Percentiles rank a stretch among this genome's conserved stretches.
Conservation (phyloP, 139 green algal species). For the Picocystis salinarum region DNA sequence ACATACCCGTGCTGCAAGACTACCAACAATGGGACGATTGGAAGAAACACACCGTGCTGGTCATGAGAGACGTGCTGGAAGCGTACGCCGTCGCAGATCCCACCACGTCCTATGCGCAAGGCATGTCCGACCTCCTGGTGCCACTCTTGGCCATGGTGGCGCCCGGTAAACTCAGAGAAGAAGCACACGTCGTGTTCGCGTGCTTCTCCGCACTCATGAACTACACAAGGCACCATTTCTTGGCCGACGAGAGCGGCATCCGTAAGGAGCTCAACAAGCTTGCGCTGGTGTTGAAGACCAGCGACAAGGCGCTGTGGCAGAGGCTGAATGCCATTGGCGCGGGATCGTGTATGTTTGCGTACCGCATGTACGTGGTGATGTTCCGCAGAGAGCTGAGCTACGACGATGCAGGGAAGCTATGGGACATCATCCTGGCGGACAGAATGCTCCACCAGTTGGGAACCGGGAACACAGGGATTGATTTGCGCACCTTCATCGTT, state of each 20-base stretch:
- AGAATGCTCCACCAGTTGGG: no score
- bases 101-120: slow-evolving; percentile 65
- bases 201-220: slow-evolving; percentile 65
- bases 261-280: slow-evolving; percentile 34
- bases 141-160: slow-evolving; percentile 53
- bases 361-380: slow-evolving; percentile 60
- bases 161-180: no score
- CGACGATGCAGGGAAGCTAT: slow-evolving; percentile 18
- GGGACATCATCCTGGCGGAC: no score
- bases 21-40: no score
- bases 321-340: slow-evolving; percentile 28
- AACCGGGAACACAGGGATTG: no score
- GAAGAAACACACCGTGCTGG: no score
- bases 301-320: slow-evolving; percentile 22
- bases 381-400: slow-evolving; percentile 51
- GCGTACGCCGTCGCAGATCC: slow-evolving; percentile 65
- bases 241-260: slow-evolving; percentile 43
- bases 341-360: slow-evolving; percentile 57
- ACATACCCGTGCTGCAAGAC: no score
- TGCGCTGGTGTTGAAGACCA: slow-evolving; percentile 19
- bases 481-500: no score
- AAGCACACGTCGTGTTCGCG: slow-evolving; percentile 65
- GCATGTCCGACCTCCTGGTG: slow-evolving; percentile 69
- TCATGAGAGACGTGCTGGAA: slow-evolving; percentile 51
- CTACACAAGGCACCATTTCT: slow-evolving; percentile 44